phyloP scores from a whole-genome alignment of 495 filamentous ascomycete species.

The Xylaria venustula region DNA sequence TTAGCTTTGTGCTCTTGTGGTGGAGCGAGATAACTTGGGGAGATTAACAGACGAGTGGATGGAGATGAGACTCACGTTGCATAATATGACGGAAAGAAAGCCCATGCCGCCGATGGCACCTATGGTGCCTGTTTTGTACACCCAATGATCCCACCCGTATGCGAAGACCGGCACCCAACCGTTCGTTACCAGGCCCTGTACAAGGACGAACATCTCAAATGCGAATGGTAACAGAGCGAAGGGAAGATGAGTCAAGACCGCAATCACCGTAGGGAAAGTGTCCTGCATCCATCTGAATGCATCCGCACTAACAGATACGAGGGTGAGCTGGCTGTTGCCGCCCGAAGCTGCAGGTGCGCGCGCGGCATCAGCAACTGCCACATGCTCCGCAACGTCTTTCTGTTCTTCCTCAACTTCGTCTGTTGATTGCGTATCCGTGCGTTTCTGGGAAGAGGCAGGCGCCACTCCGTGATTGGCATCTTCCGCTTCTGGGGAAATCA shows the following conservation, averaged over 20 bases:
- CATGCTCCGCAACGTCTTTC: background rate
- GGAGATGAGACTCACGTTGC: slow-evolving; percentile 65
- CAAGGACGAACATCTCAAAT: slow-evolving; percentile 66
- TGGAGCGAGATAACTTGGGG: too few relatives aligned
- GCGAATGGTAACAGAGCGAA: slow-evolving; percentile 64
- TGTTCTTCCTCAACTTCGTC: background rate
- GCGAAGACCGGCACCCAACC: slow-evolving; percentile 68
- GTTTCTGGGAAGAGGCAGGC: background rate
- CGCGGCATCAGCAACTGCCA: background rate
- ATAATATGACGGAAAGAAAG: slow-evolving; percentile 64
- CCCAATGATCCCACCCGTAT: slow-evolving; percentile 67
- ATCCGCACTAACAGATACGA: slow-evolving; percentile 45
- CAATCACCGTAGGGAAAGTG: slow-evolving; percentile 64
- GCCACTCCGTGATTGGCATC: background rate
- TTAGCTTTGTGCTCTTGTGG: too few relatives aligned
- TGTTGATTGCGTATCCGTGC: slow-evolving; percentile 7
- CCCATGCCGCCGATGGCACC: slow-evolving; percentile 66
- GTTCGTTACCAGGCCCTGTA: slow-evolving; percentile 64
- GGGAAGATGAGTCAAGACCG: slow-evolving; percentile 59
- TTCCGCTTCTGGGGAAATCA: background rate
- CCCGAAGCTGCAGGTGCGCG: background rate
- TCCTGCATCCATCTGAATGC: slow-evolving; percentile 56
- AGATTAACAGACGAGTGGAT: too few relatives aligned
- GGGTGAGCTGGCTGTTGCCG: slow-evolving; percentile 21
- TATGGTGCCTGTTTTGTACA: slow-evolving; percentile 60